Evolutionary conservation across 148 eudicot genomes (phyloP), one percentile per base, ranked within the genome.

Genomic region (Mesembryanthemum crystallinum): DNA sequence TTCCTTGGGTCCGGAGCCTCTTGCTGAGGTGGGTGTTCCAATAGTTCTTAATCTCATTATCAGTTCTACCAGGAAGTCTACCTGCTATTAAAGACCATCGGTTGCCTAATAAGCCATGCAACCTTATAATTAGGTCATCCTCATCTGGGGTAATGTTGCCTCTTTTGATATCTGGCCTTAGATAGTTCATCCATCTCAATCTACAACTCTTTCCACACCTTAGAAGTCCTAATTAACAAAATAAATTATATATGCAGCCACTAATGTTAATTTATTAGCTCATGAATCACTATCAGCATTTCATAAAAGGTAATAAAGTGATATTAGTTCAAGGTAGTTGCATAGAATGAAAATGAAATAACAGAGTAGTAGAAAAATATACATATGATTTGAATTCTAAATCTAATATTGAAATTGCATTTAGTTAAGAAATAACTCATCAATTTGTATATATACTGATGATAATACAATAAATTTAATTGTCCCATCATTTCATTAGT

Each of bases 141-240:
- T 89, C 92, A 17, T 89, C 90, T 0, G 80, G 75, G 23, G 83
- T 82, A 37, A 89, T 87, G 71, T 87, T 87, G 7, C 90, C 92
- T 79, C 92, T 78, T 82, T 89, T 87, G 10, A 89, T 87, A 61
- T 87, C 92, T 0, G 92, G 92, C 54, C 89, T 85, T 17, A 89
- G 28, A 72, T 89, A 89, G 84, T 89, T 89, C 90, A 87, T 84
- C 92, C 90, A 85, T 73, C 92, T 64, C 49, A 89, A 76, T 73
- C 92, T 71, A 74, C 92, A 89, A 73, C 92, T 89, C 86, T 89
- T 89, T 74, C 92, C 92, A 51, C 92, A 89, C 66, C 90, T 70
- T 21, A 89, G 74, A 25, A 89, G 81, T 59, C 92, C 90, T 87
- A 70, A n/a, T 3, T 32, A 8, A 21, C 23, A 21, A 25, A 27